These are phyloP conservation scores for Bruguiera hainesii DNA, from an alignment of 441 rosid genomes.

Conservation along the genomic window DNA sequence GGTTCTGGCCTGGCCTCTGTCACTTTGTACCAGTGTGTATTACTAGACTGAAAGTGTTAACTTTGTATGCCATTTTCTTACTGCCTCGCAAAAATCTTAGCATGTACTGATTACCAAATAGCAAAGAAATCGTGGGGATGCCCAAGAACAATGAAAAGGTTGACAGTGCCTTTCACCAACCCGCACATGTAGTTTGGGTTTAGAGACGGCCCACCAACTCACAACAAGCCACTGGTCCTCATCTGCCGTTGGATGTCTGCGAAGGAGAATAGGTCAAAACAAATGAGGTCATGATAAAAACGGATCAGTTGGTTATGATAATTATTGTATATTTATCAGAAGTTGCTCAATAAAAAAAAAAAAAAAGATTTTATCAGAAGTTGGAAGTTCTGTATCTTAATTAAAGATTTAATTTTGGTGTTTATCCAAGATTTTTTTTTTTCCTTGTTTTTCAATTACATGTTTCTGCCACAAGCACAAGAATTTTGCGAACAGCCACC, in stretches of 20 bases:
- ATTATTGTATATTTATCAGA: no score
- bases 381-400: no score
- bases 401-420: no score
- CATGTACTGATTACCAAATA: background rate
- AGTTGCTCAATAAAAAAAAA: no score
- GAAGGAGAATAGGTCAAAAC: no score
- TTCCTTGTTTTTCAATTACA: no score
- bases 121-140: slow-evolving; percentile 18
- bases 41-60: background rate
- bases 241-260: slow-evolving; percentile 16
- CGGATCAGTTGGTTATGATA: no score
- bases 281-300: no score
- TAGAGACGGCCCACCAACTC: slow-evolving; percentile 45
- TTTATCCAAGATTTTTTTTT: no score
- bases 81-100: background rate
- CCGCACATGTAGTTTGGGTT: slow-evolving; percentile 47
- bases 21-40: background rate
- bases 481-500: no score
- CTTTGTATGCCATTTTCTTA: background rate
- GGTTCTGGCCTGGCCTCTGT: background rate
- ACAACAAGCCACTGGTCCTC: slow-evolving; percentile 37
- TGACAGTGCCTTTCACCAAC: slow-evolving; percentile 47
- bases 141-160: slow-evolving; percentile 29
- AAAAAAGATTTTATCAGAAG: no score
- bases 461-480: no score